Evolutionary conservation across 495 filamentous ascomycete genomes (phyloP).

Genomic region (Annulohypoxylon bovei): DNA sequence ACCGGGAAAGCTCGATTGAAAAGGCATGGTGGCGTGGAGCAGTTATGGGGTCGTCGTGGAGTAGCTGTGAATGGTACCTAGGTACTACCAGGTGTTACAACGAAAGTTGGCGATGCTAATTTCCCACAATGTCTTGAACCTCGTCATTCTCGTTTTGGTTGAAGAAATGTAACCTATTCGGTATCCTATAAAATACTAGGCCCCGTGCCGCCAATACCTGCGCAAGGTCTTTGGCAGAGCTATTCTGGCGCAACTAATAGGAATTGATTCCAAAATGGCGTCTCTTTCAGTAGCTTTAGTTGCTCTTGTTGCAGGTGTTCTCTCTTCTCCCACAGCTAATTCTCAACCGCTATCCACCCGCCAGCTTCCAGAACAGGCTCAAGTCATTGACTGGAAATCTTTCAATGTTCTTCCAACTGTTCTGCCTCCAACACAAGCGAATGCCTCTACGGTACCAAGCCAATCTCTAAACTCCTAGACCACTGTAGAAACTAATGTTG

Average conservation of each 20-base stretch:
- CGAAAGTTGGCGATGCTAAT: not conserved
- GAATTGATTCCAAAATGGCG: conserved; percentile 27
- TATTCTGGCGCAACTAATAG: not conserved
- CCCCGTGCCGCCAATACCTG: not conserved
- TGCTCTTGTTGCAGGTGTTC: conserved; percentile 16
- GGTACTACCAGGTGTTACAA: not conserved
- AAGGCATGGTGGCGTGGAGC: not conserved
- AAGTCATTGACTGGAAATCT: conserved; percentile 55
- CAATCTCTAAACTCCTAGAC: not conserved
- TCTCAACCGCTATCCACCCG: conserved; percentile 18
- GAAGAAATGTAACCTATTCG: not conserved
- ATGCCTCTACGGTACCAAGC: conserved; percentile 38
- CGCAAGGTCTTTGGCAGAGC: not conserved
- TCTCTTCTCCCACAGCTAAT: not conserved
- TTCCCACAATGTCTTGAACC: conserved; percentile 19
- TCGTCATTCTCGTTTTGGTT: not conserved
- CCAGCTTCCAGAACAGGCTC: conserved; percentile 53
- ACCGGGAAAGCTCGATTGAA: conserved; percentile 2
- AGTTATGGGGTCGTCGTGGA: not conserved
- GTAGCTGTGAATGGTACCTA: not conserved
- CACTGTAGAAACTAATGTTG: not conserved
- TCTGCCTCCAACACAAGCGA: conserved; percentile 40
- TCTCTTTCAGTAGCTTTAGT: conserved; percentile 19
- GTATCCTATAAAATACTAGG: conserved; percentile 15
- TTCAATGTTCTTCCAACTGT: conserved; percentile 52